Evolutionary conservation across 495 filamentous ascomycete genomes (phyloP).

Genomic region (Terfezia boudieri): DNA sequence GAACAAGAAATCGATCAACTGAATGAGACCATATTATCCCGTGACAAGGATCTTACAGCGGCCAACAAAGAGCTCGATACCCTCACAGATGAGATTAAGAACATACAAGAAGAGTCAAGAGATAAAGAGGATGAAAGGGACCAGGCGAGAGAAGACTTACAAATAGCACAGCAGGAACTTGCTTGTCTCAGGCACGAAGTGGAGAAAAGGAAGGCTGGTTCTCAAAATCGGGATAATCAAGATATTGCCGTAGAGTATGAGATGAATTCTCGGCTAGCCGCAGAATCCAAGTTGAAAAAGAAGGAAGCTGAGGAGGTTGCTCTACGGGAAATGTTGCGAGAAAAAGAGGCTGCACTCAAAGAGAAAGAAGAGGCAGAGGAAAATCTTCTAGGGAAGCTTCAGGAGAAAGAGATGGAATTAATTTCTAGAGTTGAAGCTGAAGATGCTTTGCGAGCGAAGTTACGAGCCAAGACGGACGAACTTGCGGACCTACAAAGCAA

Average conservation of each 20-base stretch:
- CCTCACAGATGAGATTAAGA: constrained; percentile 68
- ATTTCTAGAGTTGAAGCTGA: constrained; percentile 28
- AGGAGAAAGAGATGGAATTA: constrained; percentile 27
- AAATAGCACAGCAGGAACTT: constrained; percentile 19
- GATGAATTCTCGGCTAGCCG: neutral
- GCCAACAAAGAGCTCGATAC: constrained; percentile 54
- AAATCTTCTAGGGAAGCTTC: constrained; percentile 23
- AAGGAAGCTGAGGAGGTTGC: constrained; percentile 31
- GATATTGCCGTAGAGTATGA: neutral
- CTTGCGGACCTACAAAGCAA: constrained; percentile 27
- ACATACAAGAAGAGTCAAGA: constrained; percentile 63
- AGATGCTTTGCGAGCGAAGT: constrained; percentile 8
- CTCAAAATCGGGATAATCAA: neutral
- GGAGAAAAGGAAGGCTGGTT: neutral
- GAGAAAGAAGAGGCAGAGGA: constrained; percentile 26
- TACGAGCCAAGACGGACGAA: constrained; percentile 25
- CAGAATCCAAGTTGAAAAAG: constrained; percentile 15
- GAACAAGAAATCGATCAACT: constrained; percentile 1
- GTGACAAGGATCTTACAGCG: neutral
- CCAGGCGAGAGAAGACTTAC: constrained; percentile 22
- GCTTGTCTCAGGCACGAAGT: neutral
- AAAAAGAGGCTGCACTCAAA: constrained; percentile 5
- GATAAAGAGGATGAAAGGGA: constrained; percentile 27
- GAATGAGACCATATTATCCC: neutral
- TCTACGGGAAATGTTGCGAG: constrained; percentile 24